phyloP scores from a whole-genome alignment of 441 rosid species.

The Populus hybrid region DNA sequence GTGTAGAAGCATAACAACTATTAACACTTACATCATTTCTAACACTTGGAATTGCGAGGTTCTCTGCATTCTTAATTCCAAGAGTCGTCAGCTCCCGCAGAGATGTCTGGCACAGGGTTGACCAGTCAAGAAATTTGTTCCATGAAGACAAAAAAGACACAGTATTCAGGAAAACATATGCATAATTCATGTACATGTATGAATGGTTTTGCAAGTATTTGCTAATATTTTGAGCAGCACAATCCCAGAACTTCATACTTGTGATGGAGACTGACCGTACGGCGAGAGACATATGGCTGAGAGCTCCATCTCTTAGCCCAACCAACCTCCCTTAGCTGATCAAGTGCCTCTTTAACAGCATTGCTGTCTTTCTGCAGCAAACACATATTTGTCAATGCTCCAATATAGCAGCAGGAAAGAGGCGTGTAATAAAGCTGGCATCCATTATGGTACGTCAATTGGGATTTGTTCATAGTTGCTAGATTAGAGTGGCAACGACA shows the following conservation, averaged over 20 bases:
- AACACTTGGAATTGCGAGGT: conserved; percentile 89
- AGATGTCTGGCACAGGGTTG: conserved; percentile 53
- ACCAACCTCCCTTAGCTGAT: conserved; percentile 58
- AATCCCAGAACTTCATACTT: conserved; percentile 23
- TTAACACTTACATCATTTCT: conserved; percentile 76
- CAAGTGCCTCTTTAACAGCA: conserved; percentile 78
- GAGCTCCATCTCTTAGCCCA: conserved; percentile 96
- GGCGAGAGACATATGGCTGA: conserved; percentile 92
- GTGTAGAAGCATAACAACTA: neutral
- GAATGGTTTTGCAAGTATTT: conserved; percentile 11
- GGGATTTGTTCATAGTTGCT: neutral
- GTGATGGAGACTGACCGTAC: conserved; percentile 62
- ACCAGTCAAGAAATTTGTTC: neutral
- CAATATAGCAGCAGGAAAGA: neutral
- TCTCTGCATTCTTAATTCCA: conserved; percentile 83
- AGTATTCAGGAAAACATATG: neutral
- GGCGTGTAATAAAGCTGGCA: neutral
- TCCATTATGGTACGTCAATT: neutral
- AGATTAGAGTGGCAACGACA: neutral
- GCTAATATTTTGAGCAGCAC: conserved; percentile 6
- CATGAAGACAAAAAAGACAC: neutral
- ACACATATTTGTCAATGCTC: neutral
- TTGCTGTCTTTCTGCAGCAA: conserved; percentile 68
- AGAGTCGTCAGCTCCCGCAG: conserved; percentile 74
- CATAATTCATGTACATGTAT: conserved; percentile 17